A percentile compares a stretch with the other conserved stretches of the same genome.
These are phyloP conservation scores for Yamadazyma scolyti DNA, from an alignment of 805 yeast genomes.

Conservation along the genomic window DNA sequence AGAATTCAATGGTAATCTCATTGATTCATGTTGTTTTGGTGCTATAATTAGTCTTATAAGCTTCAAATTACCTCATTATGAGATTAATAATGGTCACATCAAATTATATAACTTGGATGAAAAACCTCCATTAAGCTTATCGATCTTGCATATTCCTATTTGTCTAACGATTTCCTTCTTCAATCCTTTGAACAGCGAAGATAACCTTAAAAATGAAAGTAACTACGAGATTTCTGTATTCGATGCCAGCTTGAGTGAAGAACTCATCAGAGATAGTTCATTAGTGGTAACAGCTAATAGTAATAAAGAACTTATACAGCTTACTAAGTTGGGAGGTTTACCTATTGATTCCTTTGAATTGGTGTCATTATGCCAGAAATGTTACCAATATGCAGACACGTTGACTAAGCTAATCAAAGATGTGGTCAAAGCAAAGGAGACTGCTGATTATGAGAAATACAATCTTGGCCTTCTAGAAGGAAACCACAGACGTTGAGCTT, in stretches of 20 bases:
- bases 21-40: conserved; percentile 87
- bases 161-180: conserved; percentile 87
- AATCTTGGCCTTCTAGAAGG: conserved; percentile 6
- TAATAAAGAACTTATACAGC: conserved; percentile 87
- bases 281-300: conserved; percentile 85
- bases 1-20: conserved; percentile 88
- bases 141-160: conserved; percentile 84
- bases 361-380: conserved; percentile 64
- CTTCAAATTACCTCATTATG: conserved; percentile 78
- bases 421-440: conserved; percentile 53
- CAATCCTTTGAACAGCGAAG: conserved; percentile 61
- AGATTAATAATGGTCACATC: conserved; percentile 32
- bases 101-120: conserved; percentile 70
- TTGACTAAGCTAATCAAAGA: conserved; percentile 62
- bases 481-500: too few relatives aligned
- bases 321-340: conserved; percentile 85
- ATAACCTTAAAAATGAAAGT: conserved; percentile 65
- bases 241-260: conserved; percentile 80
- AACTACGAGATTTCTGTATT: conserved; percentile 59
- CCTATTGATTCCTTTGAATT: conserved; percentile 71
- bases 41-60: conserved; percentile 84
- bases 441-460: conserved; percentile 36
- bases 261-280: conserved; percentile 68
- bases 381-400: conserved; percentile 57
- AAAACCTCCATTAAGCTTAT: conserved; percentile 81